Conservation (phyloP, 164 flowering plant genomes). For the Vitis amurensis region DNA sequence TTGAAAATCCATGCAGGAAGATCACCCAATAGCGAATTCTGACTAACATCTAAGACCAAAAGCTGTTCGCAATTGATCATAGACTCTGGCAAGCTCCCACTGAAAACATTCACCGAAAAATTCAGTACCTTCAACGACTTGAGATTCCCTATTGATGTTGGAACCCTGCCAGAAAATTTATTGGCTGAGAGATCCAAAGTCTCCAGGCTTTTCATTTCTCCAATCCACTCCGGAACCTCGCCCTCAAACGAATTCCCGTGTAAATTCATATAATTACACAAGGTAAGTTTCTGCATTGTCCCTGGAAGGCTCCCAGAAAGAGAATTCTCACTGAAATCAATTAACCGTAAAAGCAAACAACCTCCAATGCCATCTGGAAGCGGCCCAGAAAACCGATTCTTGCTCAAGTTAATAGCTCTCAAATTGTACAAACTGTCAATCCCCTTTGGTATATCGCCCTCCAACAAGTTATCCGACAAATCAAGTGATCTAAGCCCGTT, state of each 20-base stretch:
- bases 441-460: constrained; percentile 71
- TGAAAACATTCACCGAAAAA: constrained; percentile 54
- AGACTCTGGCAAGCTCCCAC: constrained; percentile 70
- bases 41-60: constrained; percentile 55
- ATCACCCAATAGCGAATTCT: constrained; percentile 54
- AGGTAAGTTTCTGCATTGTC: constrained; percentile 58
- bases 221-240: constrained; percentile 74
- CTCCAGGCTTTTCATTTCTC: constrained; percentile 65
- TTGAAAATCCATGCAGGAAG: constrained; percentile 73
- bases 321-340: constrained; percentile 74
- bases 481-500: constrained; percentile 64
- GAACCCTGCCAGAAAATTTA: constrained; percentile 63
- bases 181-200: constrained; percentile 79
- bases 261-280: constrained; percentile 58
- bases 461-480: constrained; percentile 68
- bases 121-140: constrained; percentile 53
- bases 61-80: constrained; percentile 51
- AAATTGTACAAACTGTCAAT: constrained; percentile 50
- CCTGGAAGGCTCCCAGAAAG: constrained; percentile 67
- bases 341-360: constrained; percentile 49
- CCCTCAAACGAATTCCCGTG: constrained; percentile 55
- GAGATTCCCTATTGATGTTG: constrained; percentile 59
- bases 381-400: constrained; percentile 59
- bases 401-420: constrained; percentile 47
- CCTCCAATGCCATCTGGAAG: constrained; percentile 76